A percentile compares a stretch with the other conserved stretches of the same genome.
Evolutionary conservation across 2,329 filamentous ascomycete genomes (phyloP).

Genomic region (Cercospora citrullina): DNA sequence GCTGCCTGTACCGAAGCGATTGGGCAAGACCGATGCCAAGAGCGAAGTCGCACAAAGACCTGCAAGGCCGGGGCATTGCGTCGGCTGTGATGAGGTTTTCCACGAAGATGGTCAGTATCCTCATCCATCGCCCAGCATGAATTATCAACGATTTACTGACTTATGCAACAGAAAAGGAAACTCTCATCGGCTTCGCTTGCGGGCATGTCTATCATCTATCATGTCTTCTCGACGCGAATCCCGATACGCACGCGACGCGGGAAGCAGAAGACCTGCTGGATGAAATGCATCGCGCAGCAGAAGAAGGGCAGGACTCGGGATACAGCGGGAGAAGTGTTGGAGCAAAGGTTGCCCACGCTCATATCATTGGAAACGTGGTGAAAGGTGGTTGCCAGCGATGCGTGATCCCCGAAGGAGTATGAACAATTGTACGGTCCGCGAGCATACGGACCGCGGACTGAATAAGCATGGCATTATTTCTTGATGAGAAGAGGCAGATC

Average conservation of each 20-base stretch:
- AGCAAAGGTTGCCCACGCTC: constrained; percentile 82
- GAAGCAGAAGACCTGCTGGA: constrained; percentile 35
- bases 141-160: background rate
- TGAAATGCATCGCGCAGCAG: constrained; percentile 50
- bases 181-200: constrained; percentile 76
- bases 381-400: constrained; percentile 27
- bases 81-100: constrained; percentile 42
- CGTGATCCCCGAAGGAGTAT: constrained; percentile 22
- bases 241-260: constrained; percentile 40
- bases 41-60: constrained; percentile 20
- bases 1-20: constrained; percentile 26
- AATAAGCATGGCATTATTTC: background rate
- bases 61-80: constrained; percentile 42
- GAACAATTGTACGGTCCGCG: background rate
- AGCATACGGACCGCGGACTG: background rate
- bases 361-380: constrained; percentile 67
- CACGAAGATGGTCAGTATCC: constrained; percentile 40
- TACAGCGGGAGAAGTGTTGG: constrained; percentile 65
- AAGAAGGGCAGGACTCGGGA: constrained; percentile 45
- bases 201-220: constrained; percentile 78
- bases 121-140: background rate
- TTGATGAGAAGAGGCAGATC: background rate
- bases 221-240: constrained; percentile 60
- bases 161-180: constrained; percentile 59
- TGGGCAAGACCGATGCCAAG: constrained; percentile 26